These are phyloP conservation scores for Penicillium digitatum DNA, from an alignment of 2,329 filamentous ascomycete genomes.

Conservation along the genomic window DNA sequence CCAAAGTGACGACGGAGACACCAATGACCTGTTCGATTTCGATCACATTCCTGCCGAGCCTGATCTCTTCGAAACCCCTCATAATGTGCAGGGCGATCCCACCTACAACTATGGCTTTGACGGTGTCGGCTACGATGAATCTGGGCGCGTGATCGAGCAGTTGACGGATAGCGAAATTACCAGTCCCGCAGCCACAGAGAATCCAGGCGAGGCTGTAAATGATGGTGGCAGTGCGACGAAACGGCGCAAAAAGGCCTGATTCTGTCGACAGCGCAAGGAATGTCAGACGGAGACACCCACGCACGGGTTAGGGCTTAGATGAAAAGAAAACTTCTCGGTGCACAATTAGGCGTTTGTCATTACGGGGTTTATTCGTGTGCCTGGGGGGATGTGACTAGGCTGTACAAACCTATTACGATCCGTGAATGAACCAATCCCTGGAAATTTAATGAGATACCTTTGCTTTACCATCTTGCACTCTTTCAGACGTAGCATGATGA, in stretches of 20 bases:
- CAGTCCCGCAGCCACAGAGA: conserved; percentile 39
- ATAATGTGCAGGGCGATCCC: conserved; percentile 22
- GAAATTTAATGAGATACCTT: conserved; percentile 7
- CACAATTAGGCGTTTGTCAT: conserved; percentile 9
- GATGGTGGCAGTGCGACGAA: conserved; percentile 29
- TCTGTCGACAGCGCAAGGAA: not conserved
- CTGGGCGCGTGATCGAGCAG: conserved; percentile 40
- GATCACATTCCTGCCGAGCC: conserved; percentile 35
- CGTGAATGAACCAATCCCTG: conserved; percentile 1
- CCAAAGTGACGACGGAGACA: conserved; percentile 28
- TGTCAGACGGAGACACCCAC: not conserved
- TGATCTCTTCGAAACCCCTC: conserved; percentile 32
- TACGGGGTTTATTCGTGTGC: not conserved
- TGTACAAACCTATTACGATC: conserved; percentile 9
- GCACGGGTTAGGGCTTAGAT: not conserved
- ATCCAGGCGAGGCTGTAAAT: conserved; percentile 18
- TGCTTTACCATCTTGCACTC: not conserved
- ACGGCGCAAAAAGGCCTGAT: conserved; percentile 33
- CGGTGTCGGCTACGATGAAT: conserved; percentile 25
- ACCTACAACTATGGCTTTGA: conserved; percentile 37
- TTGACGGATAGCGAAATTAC: conserved; percentile 45
- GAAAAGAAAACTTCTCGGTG: not conserved
- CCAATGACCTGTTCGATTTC: conserved; percentile 44
- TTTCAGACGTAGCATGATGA: not conserved
- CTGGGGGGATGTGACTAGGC: not conserved